phyloP scores from a whole-genome alignment of 768 basidiomycete species.

The Termitomyces heimii region DNA sequence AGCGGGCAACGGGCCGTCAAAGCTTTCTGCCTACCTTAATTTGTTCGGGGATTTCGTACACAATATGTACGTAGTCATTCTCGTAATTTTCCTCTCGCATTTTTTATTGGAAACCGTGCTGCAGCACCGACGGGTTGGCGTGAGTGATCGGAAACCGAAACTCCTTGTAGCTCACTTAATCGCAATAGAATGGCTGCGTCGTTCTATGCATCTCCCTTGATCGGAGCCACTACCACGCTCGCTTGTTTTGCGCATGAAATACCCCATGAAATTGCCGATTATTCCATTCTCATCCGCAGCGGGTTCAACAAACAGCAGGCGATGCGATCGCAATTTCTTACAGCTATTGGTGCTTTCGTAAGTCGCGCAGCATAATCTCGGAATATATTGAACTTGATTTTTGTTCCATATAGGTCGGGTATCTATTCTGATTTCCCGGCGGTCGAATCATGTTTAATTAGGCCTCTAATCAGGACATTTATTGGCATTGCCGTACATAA shows the following conservation, averaged over 20 bases:
- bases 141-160: constrained; percentile 21
- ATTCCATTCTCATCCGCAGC: constrained; percentile 86
- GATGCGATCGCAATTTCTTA: constrained; percentile 90
- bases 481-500: constrained; percentile 85
- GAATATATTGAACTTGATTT: constrained; percentile 12
- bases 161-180: neutral
- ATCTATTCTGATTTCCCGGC: constrained; percentile 8
- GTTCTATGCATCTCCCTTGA: constrained; percentile 93
- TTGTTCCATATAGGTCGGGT: constrained; percentile 33
- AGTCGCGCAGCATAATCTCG: constrained; percentile 29
- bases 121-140: constrained; percentile 89
- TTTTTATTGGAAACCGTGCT: constrained; percentile 11
- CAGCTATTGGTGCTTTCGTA: constrained; percentile 89
- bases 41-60: constrained; percentile 92
- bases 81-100: constrained; percentile 1
- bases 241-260: constrained; percentile 96
- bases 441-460: constrained; percentile 1
- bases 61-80: constrained; percentile 61
- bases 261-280: constrained; percentile 96
- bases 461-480: constrained; percentile 53
- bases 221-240: constrained; percentile 91
- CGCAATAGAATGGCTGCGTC: constrained; percentile 79
- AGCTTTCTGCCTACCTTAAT: constrained; percentile 88
- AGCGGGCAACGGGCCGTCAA: constrained; percentile 53
- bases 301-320: constrained; percentile 90